These are phyloP conservation scores for Euphrasia confusa DNA, from an alignment of 257 asterid genomes.

Conservation along the genomic window DNA sequence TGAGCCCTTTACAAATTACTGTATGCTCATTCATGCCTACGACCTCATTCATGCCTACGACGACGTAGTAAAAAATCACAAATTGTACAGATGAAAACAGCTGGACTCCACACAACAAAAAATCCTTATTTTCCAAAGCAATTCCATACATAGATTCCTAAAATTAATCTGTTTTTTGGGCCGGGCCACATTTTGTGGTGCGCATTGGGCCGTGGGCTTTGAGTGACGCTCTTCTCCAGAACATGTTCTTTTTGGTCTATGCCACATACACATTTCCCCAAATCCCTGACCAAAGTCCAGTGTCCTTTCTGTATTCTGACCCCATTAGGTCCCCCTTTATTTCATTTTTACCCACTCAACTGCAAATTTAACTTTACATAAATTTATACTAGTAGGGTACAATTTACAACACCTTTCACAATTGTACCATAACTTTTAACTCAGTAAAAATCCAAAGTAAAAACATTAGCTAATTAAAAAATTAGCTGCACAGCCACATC, in stretches of 20 bases:
- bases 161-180: not conserved
- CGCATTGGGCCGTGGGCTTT: slow-evolving; percentile 30
- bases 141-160: too few species aligned
- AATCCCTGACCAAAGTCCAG: slow-evolving; percentile 19
- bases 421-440: not conserved
- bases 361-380: not conserved
- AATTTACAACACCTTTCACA: not conserved
- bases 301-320: slow-evolving; percentile 36
- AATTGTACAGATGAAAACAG: too few species aligned
- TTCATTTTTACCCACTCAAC: not conserved
- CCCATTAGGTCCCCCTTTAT: not conserved
- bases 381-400: not conserved
- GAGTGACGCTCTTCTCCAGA: slow-evolving; percentile 28
- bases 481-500: too few species aligned
- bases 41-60: too few species aligned
- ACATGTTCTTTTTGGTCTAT: slow-evolving; percentile 24
- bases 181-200: not conserved
- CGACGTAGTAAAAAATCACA: too few species aligned
- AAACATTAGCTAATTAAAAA: too few species aligned
- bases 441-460: not conserved
- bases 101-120: too few species aligned
- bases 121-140: not conserved
- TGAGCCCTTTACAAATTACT: too few species aligned
- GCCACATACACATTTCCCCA: slow-evolving; percentile 19
- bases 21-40: too few species aligned